phyloP scores from a whole-genome alignment of 2,329 filamentous ascomycete species.

The Albifimbria verrucaria region DNA sequence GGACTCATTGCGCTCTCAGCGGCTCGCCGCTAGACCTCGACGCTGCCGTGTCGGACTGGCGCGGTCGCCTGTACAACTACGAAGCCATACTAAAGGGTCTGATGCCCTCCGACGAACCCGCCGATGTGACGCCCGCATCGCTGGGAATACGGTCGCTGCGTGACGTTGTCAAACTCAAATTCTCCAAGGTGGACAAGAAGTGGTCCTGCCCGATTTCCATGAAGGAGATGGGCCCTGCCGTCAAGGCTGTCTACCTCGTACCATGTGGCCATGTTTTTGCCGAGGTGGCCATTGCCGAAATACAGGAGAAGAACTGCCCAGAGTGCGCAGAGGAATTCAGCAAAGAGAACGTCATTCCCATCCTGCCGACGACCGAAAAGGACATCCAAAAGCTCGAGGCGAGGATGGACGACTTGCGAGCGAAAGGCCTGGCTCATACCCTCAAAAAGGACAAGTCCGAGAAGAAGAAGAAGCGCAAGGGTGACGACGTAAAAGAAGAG shows the following conservation, averaged over 20 bases:
- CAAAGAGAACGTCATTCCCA: conserved; percentile 73
- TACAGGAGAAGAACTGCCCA: conserved; percentile 60
- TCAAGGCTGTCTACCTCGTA: conserved; percentile 83
- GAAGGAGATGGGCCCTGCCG: conserved; percentile 76
- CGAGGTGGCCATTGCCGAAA: conserved; percentile 78
- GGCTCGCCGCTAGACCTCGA: conserved; percentile 65
- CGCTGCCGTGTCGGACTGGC: conserved; percentile 79
- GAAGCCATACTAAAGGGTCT: conserved; percentile 72
- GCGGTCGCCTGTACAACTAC: conserved; percentile 90
- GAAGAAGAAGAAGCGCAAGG: conserved; percentile 69
- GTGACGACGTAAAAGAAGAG: conserved; percentile 31
- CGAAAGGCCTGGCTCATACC: conserved; percentile 75
- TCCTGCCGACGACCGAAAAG: conserved; percentile 67
- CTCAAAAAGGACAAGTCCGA: conserved; percentile 73
- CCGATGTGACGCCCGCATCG: conserved; percentile 38
- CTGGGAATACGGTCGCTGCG: conserved; percentile 73
- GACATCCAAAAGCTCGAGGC: conserved; percentile 67
- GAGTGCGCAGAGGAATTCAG: conserved; percentile 76
- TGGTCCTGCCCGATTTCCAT: conserved; percentile 86
- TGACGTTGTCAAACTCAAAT: conserved; percentile 84
- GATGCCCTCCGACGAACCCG: conserved; percentile 59
- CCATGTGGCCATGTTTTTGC: conserved; percentile 95
- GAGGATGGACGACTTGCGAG: conserved; percentile 65
- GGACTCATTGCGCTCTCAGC: conserved; percentile 85
- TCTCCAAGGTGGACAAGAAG: conserved; percentile 50